phyloP scores from a whole-genome alignment of 164 flowering plant genomes.

The Akebia trifoliata region DNA sequence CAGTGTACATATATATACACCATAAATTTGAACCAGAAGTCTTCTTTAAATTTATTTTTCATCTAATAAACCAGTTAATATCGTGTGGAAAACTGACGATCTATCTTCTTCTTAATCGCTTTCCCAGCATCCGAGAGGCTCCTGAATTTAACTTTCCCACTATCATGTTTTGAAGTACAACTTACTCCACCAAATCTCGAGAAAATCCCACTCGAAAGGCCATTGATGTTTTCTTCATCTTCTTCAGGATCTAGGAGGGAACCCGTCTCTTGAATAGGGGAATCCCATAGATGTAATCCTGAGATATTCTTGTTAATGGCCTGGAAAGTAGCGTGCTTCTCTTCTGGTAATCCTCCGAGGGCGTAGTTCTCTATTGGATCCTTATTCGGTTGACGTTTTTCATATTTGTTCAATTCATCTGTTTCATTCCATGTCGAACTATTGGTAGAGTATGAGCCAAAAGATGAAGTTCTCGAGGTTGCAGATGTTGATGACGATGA shows the following conservation, averaged over 20 bases:
- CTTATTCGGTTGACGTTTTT: neutral
- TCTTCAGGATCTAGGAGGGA: constrained; percentile 28
- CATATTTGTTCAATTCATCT: constrained; percentile 17
- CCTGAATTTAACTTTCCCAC: constrained; percentile 11
- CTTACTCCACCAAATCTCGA: constrained; percentile 14
- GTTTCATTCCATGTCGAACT: constrained; percentile 25
- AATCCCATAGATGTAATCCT: constrained; percentile 30
- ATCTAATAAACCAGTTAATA: too few relatives aligned
- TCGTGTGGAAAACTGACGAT: constrained; percentile 30
- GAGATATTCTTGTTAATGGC: neutral
- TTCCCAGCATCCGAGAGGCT: constrained; percentile 35
- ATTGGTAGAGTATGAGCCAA: constrained; percentile 28
- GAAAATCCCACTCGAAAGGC: constrained; percentile 20
- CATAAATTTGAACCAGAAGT: too few relatives aligned
- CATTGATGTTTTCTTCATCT: constrained; percentile 7
- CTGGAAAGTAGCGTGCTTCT: neutral
- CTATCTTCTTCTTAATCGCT: constrained; percentile 23
- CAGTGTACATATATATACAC: too few relatives aligned
- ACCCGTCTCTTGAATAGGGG: constrained; percentile 25
- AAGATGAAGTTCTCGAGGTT: constrained; percentile 28
- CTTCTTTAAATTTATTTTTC: too few relatives aligned
- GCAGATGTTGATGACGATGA: constrained; percentile 24
- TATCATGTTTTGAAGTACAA: constrained; percentile 13
- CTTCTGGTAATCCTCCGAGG: constrained; percentile 7
- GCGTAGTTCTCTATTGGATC: constrained; percentile 4